Conservation (phyloP, 78 protist species). For the Dictyostelium discoideum region dicty_2.7 NC_007089.4:4811501-4812000, state of each 20-base stretch:
- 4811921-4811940: not conserved
- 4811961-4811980: not conserved
- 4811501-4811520: slow-evolving; percentile 95
- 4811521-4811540: slow-evolving; percentile 97
- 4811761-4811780: slow-evolving; percentile 87
- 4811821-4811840: slow-evolving; percentile 80
- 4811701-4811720: slow-evolving; percentile 86
- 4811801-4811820: slow-evolving; percentile 42
- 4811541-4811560: slow-evolving; percentile 94
- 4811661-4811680: slow-evolving; percentile 84
- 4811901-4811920: not conserved
- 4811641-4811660: slow-evolving; percentile 96
- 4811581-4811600: slow-evolving; percentile 92
- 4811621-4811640: slow-evolving; percentile 97
- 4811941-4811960: not conserved
- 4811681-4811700: slow-evolving; percentile 90
- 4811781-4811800: slow-evolving; percentile 65
- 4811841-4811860: slow-evolving; percentile 72
- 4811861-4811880: not conserved
- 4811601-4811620: slow-evolving; percentile 97
- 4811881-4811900: not conserved
- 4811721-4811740: slow-evolving; percentile 93
- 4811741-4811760: slow-evolving; percentile 78
- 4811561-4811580: slow-evolving; percentile 89
- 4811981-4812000: not conserved